Percentiles rank a stretch among this genome's conserved stretches.
Conservation (phyloP, 2,329 filamentous ascomycete genomes). For the Cercospora nicotianae region DNA sequence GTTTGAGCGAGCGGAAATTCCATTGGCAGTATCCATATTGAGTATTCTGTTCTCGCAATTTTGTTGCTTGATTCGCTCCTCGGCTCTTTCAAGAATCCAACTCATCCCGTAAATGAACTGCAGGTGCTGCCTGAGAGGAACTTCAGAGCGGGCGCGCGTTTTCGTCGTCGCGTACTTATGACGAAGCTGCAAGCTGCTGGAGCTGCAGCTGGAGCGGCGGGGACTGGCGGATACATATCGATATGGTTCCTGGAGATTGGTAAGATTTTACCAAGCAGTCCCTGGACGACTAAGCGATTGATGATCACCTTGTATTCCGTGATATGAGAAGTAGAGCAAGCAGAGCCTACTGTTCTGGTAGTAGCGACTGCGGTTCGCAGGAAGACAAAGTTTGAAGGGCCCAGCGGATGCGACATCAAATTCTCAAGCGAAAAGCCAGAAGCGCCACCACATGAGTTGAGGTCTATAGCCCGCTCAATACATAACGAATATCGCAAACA, state of each 20-base stretch:
- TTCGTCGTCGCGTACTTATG: slow-evolving; percentile 9
- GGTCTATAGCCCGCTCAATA: neutral
- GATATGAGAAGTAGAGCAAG: neutral
- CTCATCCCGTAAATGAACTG: neutral
- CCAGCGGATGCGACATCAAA: neutral
- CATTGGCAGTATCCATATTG: slow-evolving; percentile 13
- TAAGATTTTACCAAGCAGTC: slow-evolving; percentile 7
- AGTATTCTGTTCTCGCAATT: slow-evolving; percentile 4
- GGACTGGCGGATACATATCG: slow-evolving; percentile 11
- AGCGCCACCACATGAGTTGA: neutral
- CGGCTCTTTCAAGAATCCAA: slow-evolving; percentile 2
- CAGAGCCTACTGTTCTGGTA: neutral
- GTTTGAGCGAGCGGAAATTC: neutral
- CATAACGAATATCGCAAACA: neutral
- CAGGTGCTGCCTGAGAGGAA: neutral
- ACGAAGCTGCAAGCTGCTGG: slow-evolving; percentile 2
- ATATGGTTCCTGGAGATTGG: slow-evolving; percentile 6
- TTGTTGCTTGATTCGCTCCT: slow-evolving; percentile 4
- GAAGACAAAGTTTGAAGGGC: neutral
- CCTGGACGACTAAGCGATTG: neutral
- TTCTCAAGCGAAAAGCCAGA: neutral
- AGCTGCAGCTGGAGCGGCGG: slow-evolving; percentile 1
- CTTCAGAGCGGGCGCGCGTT: neutral
- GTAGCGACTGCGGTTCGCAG: neutral
- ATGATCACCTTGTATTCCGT: neutral